These are phyloP conservation scores for Kwoniella botswanensis DNA, from an alignment of 768 basidiomycete species.

Conservation along the genomic window DNA sequence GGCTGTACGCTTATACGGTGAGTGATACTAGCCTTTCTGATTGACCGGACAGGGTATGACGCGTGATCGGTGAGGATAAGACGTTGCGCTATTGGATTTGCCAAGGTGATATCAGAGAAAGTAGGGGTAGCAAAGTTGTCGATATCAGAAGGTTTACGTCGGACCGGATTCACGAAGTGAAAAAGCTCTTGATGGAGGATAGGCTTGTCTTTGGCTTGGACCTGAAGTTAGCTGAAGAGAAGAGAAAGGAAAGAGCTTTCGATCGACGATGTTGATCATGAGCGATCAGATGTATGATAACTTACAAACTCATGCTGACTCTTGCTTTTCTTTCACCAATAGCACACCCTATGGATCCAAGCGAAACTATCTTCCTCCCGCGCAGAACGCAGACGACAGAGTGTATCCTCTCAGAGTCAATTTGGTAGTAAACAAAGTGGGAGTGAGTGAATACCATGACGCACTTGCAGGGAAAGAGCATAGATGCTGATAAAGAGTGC, in stretches of 20 bases:
- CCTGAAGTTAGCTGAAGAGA: background rate
- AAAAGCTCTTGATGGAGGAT: no score
- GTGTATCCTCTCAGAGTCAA: slow-evolving; percentile 7
- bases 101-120: no score
- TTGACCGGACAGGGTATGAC: background rate
- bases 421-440: slow-evolving; percentile 30
- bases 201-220: no score
- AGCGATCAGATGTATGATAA: no score
- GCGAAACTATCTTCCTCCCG: slow-evolving; percentile 25
- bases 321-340: background rate
- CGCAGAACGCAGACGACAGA: slow-evolving; percentile 20
- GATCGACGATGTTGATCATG: no score
- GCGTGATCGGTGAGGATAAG: background rate
- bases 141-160: no score
- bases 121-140: no score
- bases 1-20: slow-evolving; percentile 35
- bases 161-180: no score
- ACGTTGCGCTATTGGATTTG: background rate
- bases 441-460: slow-evolving; percentile 17
- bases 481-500: no score
- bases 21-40: background rate
- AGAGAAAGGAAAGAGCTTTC: background rate
- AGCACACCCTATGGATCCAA: slow-evolving; percentile 29
- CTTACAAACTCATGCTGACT: no score
- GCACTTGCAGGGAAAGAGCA: no score